Conservation (phyloP, 2,329 filamentous ascomycete species). For the Fusarium neocosmosporiellum region DNA sequence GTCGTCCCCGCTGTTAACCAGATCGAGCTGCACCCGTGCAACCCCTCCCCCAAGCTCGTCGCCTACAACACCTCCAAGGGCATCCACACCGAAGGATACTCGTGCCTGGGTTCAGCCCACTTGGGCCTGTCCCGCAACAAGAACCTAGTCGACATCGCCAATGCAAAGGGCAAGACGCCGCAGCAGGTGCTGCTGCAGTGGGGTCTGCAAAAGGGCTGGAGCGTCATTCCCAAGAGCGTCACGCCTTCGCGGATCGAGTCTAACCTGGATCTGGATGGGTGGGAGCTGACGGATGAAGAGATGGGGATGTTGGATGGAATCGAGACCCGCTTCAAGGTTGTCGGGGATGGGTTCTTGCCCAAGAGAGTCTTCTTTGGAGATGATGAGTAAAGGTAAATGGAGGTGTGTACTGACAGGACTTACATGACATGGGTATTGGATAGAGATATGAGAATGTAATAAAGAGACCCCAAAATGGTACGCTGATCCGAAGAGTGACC, state of each 20-base stretch:
- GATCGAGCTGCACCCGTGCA: conserved; percentile 83
- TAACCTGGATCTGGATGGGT: conserved; percentile 82
- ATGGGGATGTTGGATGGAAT: conserved; percentile 74
- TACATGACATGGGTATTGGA: conserved; percentile 21
- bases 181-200: conserved; percentile 84
- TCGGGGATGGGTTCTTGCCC: conserved; percentile 78
- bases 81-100: conserved; percentile 81
- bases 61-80: conserved; percentile 77
- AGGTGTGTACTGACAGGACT: neutral
- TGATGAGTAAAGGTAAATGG: conserved; percentile 68
- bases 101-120: conserved; percentile 77
- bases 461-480: neutral
- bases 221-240: conserved; percentile 87
- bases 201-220: conserved; percentile 84
- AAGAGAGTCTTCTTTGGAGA: conserved; percentile 86
- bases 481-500: neutral
- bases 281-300: conserved; percentile 78
- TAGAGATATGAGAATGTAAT: neutral
- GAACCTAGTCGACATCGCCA: conserved; percentile 70
- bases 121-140: conserved; percentile 76
- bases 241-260: conserved; percentile 77
- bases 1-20: conserved; percentile 79
- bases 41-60: conserved; percentile 83
- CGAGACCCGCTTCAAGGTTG: conserved; percentile 84
- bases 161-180: conserved; percentile 73